phyloP scores from a whole-genome alignment of 2,329 filamentous ascomycete genomes.

The Ophiostoma triangulosporum region DNA sequence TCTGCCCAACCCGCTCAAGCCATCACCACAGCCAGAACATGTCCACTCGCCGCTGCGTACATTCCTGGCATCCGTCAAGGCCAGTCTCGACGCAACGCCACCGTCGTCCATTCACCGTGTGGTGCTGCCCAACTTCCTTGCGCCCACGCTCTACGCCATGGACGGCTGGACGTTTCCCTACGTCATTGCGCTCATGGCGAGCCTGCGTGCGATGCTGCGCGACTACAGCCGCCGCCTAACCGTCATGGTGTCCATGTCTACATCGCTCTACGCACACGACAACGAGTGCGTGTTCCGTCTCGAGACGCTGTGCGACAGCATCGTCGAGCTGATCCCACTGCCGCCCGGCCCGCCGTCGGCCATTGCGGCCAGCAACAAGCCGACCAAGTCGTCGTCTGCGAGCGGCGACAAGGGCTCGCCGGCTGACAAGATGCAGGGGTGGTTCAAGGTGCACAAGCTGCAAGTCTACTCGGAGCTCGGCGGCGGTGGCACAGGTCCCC shows the following conservation, averaged over 20 bases:
- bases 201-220: constrained; percentile 60
- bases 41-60: constrained; percentile 42
- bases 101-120: constrained; percentile 60
- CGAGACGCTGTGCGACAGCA: constrained; percentile 72
- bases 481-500: constrained; percentile 60
- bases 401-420: constrained; percentile 20
- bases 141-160: constrained; percentile 69
- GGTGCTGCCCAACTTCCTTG: constrained; percentile 72
- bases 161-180: constrained; percentile 55
- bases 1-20: constrained; percentile 28
- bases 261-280: constrained; percentile 64
- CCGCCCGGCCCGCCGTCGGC: constrained; percentile 27
- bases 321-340: constrained; percentile 58
- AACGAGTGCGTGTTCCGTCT: constrained; percentile 73
- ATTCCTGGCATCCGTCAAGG: constrained; percentile 47
- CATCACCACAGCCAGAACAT: constrained; percentile 9
- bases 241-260: constrained; percentile 61
- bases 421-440: constrained; percentile 71
- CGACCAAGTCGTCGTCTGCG: constrained; percentile 19
- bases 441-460: constrained; percentile 69
- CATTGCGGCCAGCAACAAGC: neutral
- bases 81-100: constrained; percentile 42
- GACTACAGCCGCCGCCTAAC: constrained; percentile 52
- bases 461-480: constrained; percentile 82
- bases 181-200: constrained; percentile 70